phyloP scores from a whole-genome alignment of 352 stramenopile species.

The Pythium phragmitis region DNA sequence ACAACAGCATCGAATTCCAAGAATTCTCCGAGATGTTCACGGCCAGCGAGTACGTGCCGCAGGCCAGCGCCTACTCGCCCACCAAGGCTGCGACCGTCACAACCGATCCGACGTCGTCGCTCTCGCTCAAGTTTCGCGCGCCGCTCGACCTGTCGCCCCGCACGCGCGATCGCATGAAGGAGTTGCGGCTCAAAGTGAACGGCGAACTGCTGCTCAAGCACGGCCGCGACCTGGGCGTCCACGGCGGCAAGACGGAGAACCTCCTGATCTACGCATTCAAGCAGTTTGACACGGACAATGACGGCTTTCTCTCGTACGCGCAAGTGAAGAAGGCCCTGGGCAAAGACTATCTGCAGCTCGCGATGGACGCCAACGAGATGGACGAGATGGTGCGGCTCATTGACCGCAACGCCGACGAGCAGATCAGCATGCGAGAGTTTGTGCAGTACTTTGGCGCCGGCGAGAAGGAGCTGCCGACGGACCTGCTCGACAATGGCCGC shows the following conservation, averaged over 20 bases:
- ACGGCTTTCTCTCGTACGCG: constrained; percentile 71
- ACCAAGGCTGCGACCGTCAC: constrained; percentile 17
- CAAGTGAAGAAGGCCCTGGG: constrained; percentile 63
- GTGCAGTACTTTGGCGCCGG: constrained; percentile 78
- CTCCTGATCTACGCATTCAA: constrained; percentile 77
- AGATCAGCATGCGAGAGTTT: constrained; percentile 82
- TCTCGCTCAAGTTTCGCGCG: constrained; percentile 66
- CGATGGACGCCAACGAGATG: constrained; percentile 53
- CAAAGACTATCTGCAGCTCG: constrained; percentile 55
- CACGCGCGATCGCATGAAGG: constrained; percentile 60
- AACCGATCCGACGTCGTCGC: constrained; percentile 48
- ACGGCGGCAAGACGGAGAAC: constrained; percentile 63
- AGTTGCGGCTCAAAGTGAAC: constrained; percentile 59
- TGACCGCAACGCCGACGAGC: constrained; percentile 64
- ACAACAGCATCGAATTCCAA: constrained; percentile 70
- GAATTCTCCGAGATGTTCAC: constrained; percentile 80
- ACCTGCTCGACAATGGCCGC: constrained; percentile 62
- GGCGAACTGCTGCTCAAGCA: constrained; percentile 59
- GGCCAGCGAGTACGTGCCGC: constrained; percentile 26
- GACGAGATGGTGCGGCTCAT: constrained; percentile 75
- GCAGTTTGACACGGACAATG: constrained; percentile 73
- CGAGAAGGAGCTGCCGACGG: constrained; percentile 52
- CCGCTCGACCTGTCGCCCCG: constrained; percentile 61
- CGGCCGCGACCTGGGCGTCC: constrained; percentile 48
- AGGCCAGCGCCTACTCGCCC: constrained; percentile 41